Percentiles rank a stretch among this genome's conserved stretches.
Conservation (phyloP, 192 early-diverging fungal species). For the Backusella australiensis region DNA sequence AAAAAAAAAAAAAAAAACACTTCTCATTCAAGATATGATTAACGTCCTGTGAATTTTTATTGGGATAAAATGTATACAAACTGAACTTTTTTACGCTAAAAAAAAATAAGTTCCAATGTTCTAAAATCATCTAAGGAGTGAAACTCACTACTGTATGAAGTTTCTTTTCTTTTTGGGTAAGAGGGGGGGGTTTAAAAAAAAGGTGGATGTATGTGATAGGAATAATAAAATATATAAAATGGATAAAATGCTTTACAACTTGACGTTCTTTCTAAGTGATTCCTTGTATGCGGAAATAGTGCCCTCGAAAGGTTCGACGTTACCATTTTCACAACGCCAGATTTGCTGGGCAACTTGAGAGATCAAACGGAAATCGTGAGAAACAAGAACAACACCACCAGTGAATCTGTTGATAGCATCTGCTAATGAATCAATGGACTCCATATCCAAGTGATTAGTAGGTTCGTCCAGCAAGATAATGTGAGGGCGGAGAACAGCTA, state of each 20-base stretch:
- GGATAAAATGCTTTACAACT: constrained; percentile 36
- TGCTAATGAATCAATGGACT: constrained; percentile 92
- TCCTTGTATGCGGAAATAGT: constrained; percentile 93
- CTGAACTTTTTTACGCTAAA: background rate
- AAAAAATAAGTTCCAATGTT: background rate
- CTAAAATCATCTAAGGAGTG: background rate
- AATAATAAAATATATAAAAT: background rate
- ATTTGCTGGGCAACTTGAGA: constrained; percentile 95
- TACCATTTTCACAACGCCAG: constrained; percentile 86
- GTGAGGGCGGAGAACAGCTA: constrained; percentile 86
- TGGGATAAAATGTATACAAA: background rate
- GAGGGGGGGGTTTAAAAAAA: background rate
- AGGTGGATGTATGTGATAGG: background rate
- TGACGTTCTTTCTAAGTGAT: constrained; percentile 77
- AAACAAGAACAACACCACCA: constrained; percentile 96
- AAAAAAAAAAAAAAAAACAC: background rate
- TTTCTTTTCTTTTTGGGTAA: background rate
- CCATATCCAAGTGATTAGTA: constrained; percentile 94
- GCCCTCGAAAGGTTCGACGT: constrained; percentile 74
- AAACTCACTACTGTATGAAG: background rate
- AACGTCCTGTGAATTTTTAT: background rate
- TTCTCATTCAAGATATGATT: background rate
- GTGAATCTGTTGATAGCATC: constrained; percentile 93
- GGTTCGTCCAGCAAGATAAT: constrained; percentile 98
- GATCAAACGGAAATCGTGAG: constrained; percentile 98